Evolutionary conservation across 2,329 filamentous ascomycete species (phyloP), one percentile per base, ranked within the genome.

Genomic region (Ascocoryne sarcoides): DNA sequence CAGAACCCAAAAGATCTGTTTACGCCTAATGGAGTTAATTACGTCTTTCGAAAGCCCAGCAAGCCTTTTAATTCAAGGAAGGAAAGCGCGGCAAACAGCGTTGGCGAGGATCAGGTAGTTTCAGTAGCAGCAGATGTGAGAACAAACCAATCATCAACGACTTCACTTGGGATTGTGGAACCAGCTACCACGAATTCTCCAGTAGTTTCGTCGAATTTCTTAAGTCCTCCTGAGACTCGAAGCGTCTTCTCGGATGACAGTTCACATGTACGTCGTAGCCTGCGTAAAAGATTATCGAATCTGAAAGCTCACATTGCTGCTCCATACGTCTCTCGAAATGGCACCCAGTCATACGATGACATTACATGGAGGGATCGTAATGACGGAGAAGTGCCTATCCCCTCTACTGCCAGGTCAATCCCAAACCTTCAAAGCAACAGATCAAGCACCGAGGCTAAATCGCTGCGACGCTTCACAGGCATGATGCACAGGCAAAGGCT

Each of bases 221-320:
- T 49, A 18, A 51, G 46, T 30, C 41, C 48, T 9, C 30, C 45
- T 7, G 60, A 58, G 43, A 55, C 49, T 17, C 52, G 45, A 34
- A 63, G 61, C 39, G 62, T 60, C 34, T 62, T 63, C 36, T 64
- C 62, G 2, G 60, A 63, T 42, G 55, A 62, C 36, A 65, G 62
- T 46, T 62, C 61, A 4, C 53, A 51, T 34, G 34, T 37, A 5
- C 33, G 37, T 16, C 41, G 47, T 17, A 54, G 46, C 36, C 37
- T 59, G 26, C 43, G 54, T 10, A 52, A 53, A 35, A 48, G 50
- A 37, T 39, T 59, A 12, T 55, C 53, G 4, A 50, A 55, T 33
- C 40, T 57, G 16, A 51, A 46, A 39, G 46, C 51, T 35, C 49
- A 48, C 19, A 46, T 59, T 32, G 44, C 43, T 18, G 48, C 42